Conservation (phyloP, 495 filamentous ascomycete genomes). For the Aspergillus avenaceus region DNA sequence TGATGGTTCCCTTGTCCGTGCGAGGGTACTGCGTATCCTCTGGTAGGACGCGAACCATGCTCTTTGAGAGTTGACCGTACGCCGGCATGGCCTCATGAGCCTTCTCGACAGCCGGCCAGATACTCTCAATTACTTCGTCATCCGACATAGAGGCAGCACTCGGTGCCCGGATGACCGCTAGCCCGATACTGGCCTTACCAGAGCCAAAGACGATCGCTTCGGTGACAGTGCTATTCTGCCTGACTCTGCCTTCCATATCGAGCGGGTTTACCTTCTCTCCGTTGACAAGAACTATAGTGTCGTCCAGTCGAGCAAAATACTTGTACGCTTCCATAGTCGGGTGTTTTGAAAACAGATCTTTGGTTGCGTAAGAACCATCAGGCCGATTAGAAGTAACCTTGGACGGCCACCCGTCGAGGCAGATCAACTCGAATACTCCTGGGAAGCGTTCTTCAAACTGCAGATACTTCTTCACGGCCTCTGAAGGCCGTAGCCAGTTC, state of each 20-base stretch:
- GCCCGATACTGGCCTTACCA: conserved; percentile 32
- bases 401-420: conserved; percentile 57
- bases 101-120: conserved; percentile 49
- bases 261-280: conserved; percentile 68
- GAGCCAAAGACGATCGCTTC: conserved; percentile 40
- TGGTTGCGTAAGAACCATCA: conserved; percentile 33
- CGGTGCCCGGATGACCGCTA: conserved; percentile 46
- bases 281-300: conserved; percentile 58
- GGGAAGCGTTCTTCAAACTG: conserved; percentile 52
- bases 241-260: conserved; percentile 50
- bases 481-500: conserved; percentile 56
- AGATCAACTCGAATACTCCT: conserved; percentile 56
- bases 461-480: conserved; percentile 32
- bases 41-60: conserved; percentile 46
- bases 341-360: conserved; percentile 51
- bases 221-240: conserved; percentile 29
- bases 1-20: conserved; percentile 55
- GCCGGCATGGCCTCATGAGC: conserved; percentile 44
- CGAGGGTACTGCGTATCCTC: conserved; percentile 42
- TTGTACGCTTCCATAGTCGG: conserved; percentile 50
- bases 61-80: conserved; percentile 50
- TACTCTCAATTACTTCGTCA: conserved; percentile 44
- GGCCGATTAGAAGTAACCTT: conserved; percentile 57
- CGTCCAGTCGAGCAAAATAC: conserved; percentile 57
- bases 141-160: conserved; percentile 32